phyloP scores from a whole-genome alignment of 2,329 filamentous ascomycete species.

The Rhexocercosporidium sp. region DNA sequence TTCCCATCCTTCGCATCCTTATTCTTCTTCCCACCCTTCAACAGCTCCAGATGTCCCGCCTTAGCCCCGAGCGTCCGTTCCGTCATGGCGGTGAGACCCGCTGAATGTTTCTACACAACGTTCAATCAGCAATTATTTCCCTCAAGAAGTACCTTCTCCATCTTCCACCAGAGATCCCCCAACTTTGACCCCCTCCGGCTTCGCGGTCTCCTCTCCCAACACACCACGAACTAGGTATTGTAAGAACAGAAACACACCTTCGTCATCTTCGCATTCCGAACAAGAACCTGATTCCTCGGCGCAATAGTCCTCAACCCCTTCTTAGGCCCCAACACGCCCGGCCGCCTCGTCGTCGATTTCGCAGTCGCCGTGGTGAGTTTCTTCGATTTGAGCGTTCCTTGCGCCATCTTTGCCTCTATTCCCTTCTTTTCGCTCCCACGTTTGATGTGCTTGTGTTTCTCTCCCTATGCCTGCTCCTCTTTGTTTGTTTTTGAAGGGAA shows the following conservation, averaged over 20 bases:
- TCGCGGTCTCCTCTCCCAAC: too few species aligned
- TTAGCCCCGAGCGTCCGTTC: constrained; percentile 69
- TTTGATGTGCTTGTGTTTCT: background rate
- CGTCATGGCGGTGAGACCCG: constrained; percentile 67
- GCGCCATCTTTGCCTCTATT: constrained; percentile 37
- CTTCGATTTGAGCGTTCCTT: constrained; percentile 41
- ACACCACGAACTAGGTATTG: too few species aligned
- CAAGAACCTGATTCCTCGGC: constrained; percentile 66
- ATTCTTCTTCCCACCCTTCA: constrained; percentile 70
- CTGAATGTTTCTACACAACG: constrained; percentile 58
- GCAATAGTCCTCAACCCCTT: constrained; percentile 67
- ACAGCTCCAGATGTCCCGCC: constrained; percentile 72
- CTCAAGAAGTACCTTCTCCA: background rate
- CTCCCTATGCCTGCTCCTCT: background rate
- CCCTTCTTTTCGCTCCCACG: constrained; percentile 14
- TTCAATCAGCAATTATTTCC: constrained; percentile 11
- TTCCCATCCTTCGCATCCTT: constrained; percentile 47
- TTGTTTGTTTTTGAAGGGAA: background rate
- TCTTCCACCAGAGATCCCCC: background rate
- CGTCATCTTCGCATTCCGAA: constrained; percentile 65
- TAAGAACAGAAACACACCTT: constrained; percentile 51
- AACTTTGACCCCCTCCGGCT: too few species aligned
- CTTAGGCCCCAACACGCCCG: constrained; percentile 53
- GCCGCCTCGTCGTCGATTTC: constrained; percentile 36
- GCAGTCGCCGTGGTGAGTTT: constrained; percentile 38